Conservation (phyloP, 768 basidiomycete species). For the Amanita brunnescens region DNA sequence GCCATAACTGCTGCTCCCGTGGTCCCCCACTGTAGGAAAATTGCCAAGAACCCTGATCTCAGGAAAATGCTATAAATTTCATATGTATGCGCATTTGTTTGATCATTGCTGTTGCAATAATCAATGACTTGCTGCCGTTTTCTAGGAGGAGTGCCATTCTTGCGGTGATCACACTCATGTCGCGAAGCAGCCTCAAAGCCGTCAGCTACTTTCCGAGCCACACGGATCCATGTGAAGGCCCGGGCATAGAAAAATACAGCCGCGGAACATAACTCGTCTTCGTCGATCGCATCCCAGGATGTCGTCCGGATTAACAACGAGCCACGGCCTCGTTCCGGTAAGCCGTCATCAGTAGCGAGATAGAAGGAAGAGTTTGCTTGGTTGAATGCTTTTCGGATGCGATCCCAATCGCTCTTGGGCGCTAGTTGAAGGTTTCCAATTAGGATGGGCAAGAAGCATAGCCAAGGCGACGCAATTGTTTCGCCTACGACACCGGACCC, state of each 20-base stretch:
- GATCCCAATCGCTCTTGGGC: constrained; percentile 30
- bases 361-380: constrained; percentile 23
- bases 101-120: neutral
- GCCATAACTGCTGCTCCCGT: constrained; percentile 17
- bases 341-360: constrained; percentile 11
- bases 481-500: constrained; percentile 24
- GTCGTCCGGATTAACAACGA: constrained; percentile 12
- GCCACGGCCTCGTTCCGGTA: neutral
- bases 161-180: neutral
- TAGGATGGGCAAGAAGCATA: constrained; percentile 36
- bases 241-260: constrained; percentile 18
- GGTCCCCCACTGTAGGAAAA: constrained; percentile 19
- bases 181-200: constrained; percentile 9
- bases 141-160: neutral
- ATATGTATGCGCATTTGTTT: neutral
- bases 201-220: constrained; percentile 9
- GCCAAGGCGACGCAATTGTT: constrained; percentile 31
- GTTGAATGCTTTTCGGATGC: constrained; percentile 21
- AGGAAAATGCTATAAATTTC: constrained; percentile 10
- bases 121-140: neutral
- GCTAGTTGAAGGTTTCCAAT: constrained; percentile 35
- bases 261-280: constrained; percentile 13
- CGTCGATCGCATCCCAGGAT: neutral
- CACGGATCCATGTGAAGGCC: constrained; percentile 13
- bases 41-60: constrained; percentile 11